Conservation (phyloP, 768 basidiomycete species). For the Pholiota conissans region DNA sequence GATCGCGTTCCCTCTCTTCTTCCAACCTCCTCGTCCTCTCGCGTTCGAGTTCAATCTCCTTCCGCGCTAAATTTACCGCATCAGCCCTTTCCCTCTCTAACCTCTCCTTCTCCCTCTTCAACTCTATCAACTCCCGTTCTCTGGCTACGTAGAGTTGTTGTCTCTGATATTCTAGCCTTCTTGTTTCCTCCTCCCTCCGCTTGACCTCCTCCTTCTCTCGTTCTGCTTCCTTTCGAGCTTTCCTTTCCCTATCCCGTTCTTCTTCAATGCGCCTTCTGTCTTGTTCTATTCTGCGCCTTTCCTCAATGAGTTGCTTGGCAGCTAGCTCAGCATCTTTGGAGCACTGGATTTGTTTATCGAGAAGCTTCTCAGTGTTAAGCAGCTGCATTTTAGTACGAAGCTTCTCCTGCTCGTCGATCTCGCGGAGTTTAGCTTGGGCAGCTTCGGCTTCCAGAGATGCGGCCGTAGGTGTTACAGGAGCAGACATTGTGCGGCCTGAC, state of each 20-base stretch:
- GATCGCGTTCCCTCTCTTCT: conserved; percentile 16
- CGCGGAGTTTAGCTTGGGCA: conserved; percentile 15
- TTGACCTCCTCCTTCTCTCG: conserved; percentile 10
- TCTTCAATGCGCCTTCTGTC: conserved; percentile 6
- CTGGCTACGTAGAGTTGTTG: conserved; percentile 8
- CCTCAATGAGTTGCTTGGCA: conserved; percentile 7
- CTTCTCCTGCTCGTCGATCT: conserved; percentile 18
- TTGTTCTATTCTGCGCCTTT: conserved; percentile 9
- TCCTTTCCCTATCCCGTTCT: conserved; percentile 8
- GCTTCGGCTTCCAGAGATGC: conserved; percentile 15
- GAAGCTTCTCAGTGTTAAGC: conserved; percentile 17
- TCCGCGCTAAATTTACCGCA: conserved; percentile 7
- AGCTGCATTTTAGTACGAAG: conserved; percentile 19
- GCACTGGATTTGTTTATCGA: conserved; percentile 21
- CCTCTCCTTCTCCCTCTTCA: conserved; percentile 10
- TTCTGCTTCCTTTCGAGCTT: conserved; percentile 4
- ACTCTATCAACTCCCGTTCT: conserved; percentile 10
- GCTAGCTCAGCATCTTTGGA: conserved; percentile 18
- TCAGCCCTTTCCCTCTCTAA: conserved; percentile 16
- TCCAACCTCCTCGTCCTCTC: conserved; percentile 12
- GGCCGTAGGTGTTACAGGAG: background rate
- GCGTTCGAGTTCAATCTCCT: conserved; percentile 13
- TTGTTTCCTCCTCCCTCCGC: conserved; percentile 8
- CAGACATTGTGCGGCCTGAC: conserved; percentile 1
- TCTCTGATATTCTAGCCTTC: conserved; percentile 9